These are phyloP conservation scores for Ogataea hybrid DNA, from an alignment of 1,139 yeast species.

Conservation along the genomic window DNA sequence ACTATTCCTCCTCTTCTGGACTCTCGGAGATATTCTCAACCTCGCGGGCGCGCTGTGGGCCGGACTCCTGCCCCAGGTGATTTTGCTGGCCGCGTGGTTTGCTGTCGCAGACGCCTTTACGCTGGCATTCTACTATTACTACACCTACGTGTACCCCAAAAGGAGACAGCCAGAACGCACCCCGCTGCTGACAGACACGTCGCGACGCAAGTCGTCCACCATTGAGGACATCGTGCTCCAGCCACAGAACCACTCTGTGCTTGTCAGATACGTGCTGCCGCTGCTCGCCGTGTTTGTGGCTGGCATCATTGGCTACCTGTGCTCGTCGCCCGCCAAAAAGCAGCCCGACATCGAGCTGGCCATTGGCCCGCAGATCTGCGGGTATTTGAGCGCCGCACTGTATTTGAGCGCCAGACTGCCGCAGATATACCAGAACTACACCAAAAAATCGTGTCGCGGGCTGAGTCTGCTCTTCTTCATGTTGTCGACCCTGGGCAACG, in stretches of 20 bases:
- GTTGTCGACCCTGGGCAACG: slow-evolving; percentile 71
- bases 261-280: slow-evolving; percentile 57
- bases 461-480: slow-evolving; percentile 71
- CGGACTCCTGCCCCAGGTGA: slow-evolving; percentile 63
- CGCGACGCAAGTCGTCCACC: slow-evolving; percentile 29
- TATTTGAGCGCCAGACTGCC: slow-evolving; percentile 80
- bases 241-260: slow-evolving; percentile 40
- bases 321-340: slow-evolving; percentile 38
- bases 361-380: slow-evolving; percentile 68
- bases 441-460: slow-evolving; percentile 70
- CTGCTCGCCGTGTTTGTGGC: slow-evolving; percentile 62
- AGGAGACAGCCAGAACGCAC: slow-evolving; percentile 21
- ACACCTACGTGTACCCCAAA: slow-evolving; percentile 43
- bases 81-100: slow-evolving; percentile 71
- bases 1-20: slow-evolving; percentile 69
- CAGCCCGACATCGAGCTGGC: slow-evolving; percentile 33
- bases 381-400: slow-evolving; percentile 66
- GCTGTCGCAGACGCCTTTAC: slow-evolving; percentile 66
- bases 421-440: slow-evolving; percentile 70
- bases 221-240: slow-evolving; percentile 31
- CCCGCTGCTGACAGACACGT: slow-evolving; percentile 21
- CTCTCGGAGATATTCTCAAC: slow-evolving; percentile 69
- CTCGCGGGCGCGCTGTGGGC: slow-evolving; percentile 74
- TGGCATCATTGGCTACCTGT: slow-evolving; percentile 61
- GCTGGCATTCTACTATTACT: slow-evolving; percentile 60